Evolutionary conservation across 768 basidiomycete genomes (phyloP), one percentile per base, ranked within the genome.

Genomic region (Xerocomellus intermedius): DNA sequence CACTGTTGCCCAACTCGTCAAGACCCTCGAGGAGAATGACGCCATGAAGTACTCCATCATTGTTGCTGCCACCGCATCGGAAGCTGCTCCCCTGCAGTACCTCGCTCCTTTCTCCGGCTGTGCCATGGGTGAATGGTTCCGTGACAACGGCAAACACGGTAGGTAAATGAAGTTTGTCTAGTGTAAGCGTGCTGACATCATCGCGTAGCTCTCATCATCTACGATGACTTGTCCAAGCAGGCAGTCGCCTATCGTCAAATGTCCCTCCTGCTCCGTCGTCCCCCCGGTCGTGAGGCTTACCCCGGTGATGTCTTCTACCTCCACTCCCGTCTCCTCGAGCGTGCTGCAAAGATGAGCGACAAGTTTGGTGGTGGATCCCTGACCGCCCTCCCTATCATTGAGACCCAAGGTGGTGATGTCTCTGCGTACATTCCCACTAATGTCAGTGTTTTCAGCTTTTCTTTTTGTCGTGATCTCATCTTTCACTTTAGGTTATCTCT

Each of bases 121-220:
- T 77, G 97, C 97, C 69, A 99, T 99, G 94, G 97, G 97, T 74
- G 97, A 99, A 80, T 99, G 96, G 96, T 99, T 99, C 97, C 91
- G 94, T 78, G 97, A 99, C 79, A 99, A 99, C 75, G 96, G 94
- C 80, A 98, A 96, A 81, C 97, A 99, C 77, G 95, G 89, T 89
- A 67, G 51, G 85, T 65, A 24, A 37, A n/a, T 30, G 2, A 5
- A 3, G n/a, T 44, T 48, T 19, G 22, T 8, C 22, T 39, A 3
- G 22, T 13, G 42, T 48, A 46, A 52, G 32, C 3, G 8, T 59
- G 33, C 56, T 70, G 38, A 69, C 48, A 28, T 55, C 19, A 48
- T 59, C 17, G 39, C 28, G 16, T 50, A 90, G 89, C 96, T 62
- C 84, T 98, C 67, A 98, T 99, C 78, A 91, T 99, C 79, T 99